phyloP scores from a whole-genome alignment of 805 yeast genomes.

The Scheffersomyces stipitis region DNA sequence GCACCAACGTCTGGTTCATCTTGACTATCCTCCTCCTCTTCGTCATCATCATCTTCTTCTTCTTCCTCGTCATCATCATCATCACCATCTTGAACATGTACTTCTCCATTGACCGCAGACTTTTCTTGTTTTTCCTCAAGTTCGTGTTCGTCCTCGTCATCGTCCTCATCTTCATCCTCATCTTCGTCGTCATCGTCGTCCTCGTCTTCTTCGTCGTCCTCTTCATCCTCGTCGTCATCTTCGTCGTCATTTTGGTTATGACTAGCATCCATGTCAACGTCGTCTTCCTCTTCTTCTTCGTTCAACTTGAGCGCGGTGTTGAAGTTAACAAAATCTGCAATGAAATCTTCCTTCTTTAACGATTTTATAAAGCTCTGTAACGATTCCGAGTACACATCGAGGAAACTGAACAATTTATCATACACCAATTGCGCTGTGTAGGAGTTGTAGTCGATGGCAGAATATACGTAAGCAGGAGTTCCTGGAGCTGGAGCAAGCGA shows the following conservation, averaged over 20 bases:
- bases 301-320: constrained; percentile 13
- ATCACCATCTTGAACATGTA: too few relatives aligned
- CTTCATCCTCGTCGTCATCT: constrained; percentile 10
- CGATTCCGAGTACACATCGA: constrained; percentile 16
- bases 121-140: constrained; percentile 4
- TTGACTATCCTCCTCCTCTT: constrained; percentile 6
- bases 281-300: constrained; percentile 10
- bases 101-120: constrained; percentile 4
- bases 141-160: constrained; percentile 2
- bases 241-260: constrained; percentile 11
- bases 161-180: constrained; percentile 5
- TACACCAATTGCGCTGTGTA: constrained; percentile 23
- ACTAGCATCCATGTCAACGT: constrained; percentile 7
- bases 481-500: constrained; percentile 7
- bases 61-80: too few relatives aligned
- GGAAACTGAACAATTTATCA: constrained; percentile 18
- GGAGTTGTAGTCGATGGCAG: constrained; percentile 14
- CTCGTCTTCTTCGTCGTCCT: constrained; percentile 12
- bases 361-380: constrained; percentile 16
- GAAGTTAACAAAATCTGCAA: constrained; percentile 29
- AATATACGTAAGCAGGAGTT: constrained; percentile 2
- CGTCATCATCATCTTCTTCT: constrained; percentile 9
- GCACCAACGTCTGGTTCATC: background rate
- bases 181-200: constrained; percentile 10
- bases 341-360: constrained; percentile 25